phyloP scores from a whole-genome alignment of 495 filamentous ascomycete genomes.

The Coniosporium apollinis region DNA sequence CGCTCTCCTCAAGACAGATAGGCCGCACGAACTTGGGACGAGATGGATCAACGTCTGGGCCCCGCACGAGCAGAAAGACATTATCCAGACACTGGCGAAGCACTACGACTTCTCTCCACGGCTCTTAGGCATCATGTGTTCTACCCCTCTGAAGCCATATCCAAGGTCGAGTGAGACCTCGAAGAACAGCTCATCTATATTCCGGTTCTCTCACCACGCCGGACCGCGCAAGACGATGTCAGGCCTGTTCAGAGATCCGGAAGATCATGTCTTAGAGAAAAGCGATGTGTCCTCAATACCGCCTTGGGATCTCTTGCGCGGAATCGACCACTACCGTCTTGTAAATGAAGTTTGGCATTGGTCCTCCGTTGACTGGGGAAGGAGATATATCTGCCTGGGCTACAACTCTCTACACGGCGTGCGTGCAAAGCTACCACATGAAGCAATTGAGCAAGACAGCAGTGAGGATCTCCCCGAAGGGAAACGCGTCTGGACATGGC shows the following conservation, averaged over 20 bases:
- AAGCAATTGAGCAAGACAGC: not conserved
- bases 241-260: conserved; percentile 8
- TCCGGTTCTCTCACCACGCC: not conserved
- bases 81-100: conserved; percentile 34
- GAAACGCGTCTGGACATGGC: conserved; percentile 57
- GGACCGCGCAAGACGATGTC: conserved; percentile 10
- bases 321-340: conserved; percentile 33
- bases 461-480: conserved; percentile 38
- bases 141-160: conserved; percentile 27
- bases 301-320: conserved; percentile 10
- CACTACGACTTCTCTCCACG: conserved; percentile 53
- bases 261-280: conserved; percentile 15
- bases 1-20: conserved; percentile 14
- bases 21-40: conserved; percentile 15
- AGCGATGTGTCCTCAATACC: conserved; percentile 11
- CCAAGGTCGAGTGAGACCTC: conserved; percentile 7
- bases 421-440: conserved; percentile 16
- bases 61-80: conserved; percentile 40
- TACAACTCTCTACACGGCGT: conserved; percentile 63
- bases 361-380: conserved; percentile 42
- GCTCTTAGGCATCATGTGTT: conserved; percentile 48
- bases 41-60: conserved; percentile 73
- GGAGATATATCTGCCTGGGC: conserved; percentile 55
- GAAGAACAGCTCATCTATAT: conserved; percentile 5
- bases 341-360: conserved; percentile 50